Evolutionary conservation across 768 basidiomycete species (phyloP).

Genomic region (Trametes sanguinea): DNA sequence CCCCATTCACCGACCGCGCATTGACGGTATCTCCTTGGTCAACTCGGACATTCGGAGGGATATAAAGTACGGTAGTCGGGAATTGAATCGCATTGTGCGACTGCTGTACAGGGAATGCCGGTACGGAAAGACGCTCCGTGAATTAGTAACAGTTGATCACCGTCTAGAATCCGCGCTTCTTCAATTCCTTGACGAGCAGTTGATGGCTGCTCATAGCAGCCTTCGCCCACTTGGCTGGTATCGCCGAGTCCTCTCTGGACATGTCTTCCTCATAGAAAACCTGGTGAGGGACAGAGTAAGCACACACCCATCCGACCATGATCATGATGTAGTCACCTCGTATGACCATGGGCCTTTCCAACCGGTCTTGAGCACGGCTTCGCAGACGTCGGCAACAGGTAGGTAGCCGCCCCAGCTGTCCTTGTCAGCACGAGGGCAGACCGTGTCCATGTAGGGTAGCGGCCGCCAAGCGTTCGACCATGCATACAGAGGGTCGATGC

Average conservation of each 20-base stretch:
- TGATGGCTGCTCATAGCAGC: slow-evolving; percentile 17
- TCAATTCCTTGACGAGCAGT: slow-evolving; percentile 21
- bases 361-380: slow-evolving; percentile 31
- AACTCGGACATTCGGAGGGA: too few species aligned
- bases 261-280: slow-evolving; percentile 21
- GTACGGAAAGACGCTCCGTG: too few species aligned
- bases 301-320: background rate
- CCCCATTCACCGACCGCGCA: too few species aligned
- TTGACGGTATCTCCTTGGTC: too few species aligned
- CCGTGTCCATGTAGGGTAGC: slow-evolving; percentile 29
- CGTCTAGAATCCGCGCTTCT: slow-evolving; percentile 13
- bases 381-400: slow-evolving; percentile 31
- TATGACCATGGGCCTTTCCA: slow-evolving; percentile 36
- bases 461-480: slow-evolving; percentile 35
- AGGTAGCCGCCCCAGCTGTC: slow-evolving; percentile 28
- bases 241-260: slow-evolving; percentile 19
- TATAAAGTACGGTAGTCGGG: too few species aligned
- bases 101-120: too few species aligned
- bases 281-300: background rate
- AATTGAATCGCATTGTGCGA: too few species aligned
- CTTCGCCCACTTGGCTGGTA: slow-evolving; percentile 29
- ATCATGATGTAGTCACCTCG: slow-evolving; percentile 23
- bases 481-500: slow-evolving; percentile 30
- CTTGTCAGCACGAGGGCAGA: slow-evolving; percentile 10
- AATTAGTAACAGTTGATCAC: background rate